These are phyloP conservation scores for Dothideomycetidae sp. DNA, from an alignment of 2,329 filamentous ascomycete species.

Conservation along the genomic window DNA sequence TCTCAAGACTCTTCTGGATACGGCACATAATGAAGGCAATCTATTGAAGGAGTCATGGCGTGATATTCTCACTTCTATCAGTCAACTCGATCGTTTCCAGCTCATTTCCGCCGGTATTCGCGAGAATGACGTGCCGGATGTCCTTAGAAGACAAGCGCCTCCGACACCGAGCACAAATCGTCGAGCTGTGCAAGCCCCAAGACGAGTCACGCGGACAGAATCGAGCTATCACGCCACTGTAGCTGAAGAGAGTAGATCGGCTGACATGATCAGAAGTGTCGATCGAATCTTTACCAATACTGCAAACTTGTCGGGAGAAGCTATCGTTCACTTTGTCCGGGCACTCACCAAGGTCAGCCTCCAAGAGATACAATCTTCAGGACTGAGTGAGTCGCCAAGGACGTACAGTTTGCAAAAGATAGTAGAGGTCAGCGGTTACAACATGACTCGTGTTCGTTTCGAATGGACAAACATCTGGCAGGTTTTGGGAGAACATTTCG, in stretches of 20 bases:
- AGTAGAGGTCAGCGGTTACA: constrained; percentile 98
- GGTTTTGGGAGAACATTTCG: constrained; percentile 96
- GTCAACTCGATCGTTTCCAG: constrained; percentile 87
- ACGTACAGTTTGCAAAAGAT: constrained; percentile 97
- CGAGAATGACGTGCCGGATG: constrained; percentile 81
- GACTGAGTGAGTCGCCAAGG: constrained; percentile 84
- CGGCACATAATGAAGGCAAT: constrained; percentile 87
- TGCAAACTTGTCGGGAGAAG: constrained; percentile 79
- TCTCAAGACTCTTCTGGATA: constrained; percentile 76
- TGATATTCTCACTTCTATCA: constrained; percentile 87
- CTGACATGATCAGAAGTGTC: constrained; percentile 82
- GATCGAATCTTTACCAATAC: constrained; percentile 97
- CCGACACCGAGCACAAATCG: constrained; percentile 34
- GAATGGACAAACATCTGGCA: constrained; percentile 98
- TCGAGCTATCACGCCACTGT: constrained; percentile 56
- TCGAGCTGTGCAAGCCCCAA: constrained; percentile 51
- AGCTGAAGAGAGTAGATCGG: constrained; percentile 79
- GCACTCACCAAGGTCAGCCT: constrained; percentile 92
- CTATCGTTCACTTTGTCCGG: constrained; percentile 87
- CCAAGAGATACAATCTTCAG: constrained; percentile 97
- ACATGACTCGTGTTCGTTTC: constrained; percentile 96
- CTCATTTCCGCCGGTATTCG: constrained; percentile 90
- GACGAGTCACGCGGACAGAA: constrained; percentile 34
- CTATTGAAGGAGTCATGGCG: constrained; percentile 83
- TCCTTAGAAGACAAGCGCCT: constrained; percentile 50